phyloP scores from a whole-genome alignment of 2,329 filamentous ascomycete species.

The Pleomassaria siparia region DNA sequence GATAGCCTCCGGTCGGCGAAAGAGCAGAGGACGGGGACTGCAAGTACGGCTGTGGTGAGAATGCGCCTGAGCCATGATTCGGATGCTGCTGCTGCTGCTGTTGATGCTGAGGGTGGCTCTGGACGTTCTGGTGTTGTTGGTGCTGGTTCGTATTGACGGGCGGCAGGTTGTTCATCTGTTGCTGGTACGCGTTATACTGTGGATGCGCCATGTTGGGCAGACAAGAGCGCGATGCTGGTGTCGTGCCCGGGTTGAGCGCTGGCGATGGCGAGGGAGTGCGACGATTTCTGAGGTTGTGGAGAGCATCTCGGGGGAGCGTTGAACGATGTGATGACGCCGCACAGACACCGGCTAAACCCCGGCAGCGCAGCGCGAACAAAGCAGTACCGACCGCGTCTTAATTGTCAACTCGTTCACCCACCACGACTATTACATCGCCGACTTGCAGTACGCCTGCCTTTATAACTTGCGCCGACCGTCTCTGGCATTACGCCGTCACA shows the following conservation, averaged over 20 bases:
- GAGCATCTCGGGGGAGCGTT: constrained; percentile 1
- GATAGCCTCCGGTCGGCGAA: constrained; percentile 54
- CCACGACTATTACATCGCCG: background rate
- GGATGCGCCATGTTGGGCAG: constrained; percentile 33
- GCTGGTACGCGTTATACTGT: constrained; percentile 25
- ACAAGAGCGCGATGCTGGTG: constrained; percentile 7
- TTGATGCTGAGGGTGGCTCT: constrained; percentile 26
- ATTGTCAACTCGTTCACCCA: background rate
- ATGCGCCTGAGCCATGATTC: constrained; percentile 41
- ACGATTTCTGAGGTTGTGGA: constrained; percentile 1
- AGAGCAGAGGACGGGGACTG: constrained; percentile 57
- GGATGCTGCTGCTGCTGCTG: constrained; percentile 43
- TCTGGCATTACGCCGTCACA: background rate
- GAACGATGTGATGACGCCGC: constrained; percentile 24
- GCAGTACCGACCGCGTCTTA: constrained; percentile 15
- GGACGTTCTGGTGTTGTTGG: constrained; percentile 26
- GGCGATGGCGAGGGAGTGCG: background rate
- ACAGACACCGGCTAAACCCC: constrained; percentile 22
- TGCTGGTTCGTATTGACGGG: constrained; percentile 7
- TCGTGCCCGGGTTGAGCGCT: constrained; percentile 1
- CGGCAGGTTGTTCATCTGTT: constrained; percentile 6
- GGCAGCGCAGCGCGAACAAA: constrained; percentile 31
- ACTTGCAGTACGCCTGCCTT: background rate
- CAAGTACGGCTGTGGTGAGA: constrained; percentile 39
- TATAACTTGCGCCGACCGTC: background rate